Percentiles rank a stretch among this genome's conserved stretches.
Evolutionary conservation across 1,139 yeast species (phyloP).

Genomic region (Kodamaea alishanica): DNA sequence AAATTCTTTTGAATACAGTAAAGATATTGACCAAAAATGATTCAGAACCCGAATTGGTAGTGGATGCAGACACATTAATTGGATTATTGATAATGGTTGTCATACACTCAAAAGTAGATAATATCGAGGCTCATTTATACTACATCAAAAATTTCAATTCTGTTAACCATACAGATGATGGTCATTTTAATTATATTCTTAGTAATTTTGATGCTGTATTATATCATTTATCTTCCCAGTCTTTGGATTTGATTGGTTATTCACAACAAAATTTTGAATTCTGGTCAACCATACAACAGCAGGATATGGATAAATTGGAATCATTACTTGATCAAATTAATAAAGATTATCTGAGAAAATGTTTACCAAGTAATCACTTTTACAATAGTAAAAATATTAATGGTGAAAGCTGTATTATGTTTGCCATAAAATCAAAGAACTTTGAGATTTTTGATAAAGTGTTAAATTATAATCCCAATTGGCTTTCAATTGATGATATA

Average conservation of each 20-base stretch:
- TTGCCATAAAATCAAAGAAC: constrained; percentile 47
- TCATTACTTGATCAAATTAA: constrained; percentile 20
- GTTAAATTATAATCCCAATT: constrained; percentile 36
- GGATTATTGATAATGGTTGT: constrained; percentile 71
- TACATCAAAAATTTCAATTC: constrained; percentile 62
- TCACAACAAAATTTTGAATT: constrained; percentile 51
- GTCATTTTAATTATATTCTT: constrained; percentile 44
- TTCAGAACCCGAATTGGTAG: constrained; percentile 22
- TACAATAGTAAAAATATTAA: constrained; percentile 49
- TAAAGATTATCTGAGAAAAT: constrained; percentile 1
- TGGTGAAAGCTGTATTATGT: constrained; percentile 67
- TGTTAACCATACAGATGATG: constrained; percentile 24
- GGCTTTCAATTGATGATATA: constrained; percentile 65
- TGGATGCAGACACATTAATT: constrained; percentile 82
- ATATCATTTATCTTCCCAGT: constrained; percentile 49
- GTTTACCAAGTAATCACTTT: constrained; percentile 37
- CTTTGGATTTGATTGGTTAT: constrained; percentile 35
- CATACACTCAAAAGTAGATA: constrained; percentile 55
- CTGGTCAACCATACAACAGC: constrained; percentile 50
- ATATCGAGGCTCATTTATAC: constrained; percentile 60
- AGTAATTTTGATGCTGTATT: constrained; percentile 84
- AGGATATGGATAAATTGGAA: constrained; percentile 22
- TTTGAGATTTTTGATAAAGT: constrained; percentile 45
- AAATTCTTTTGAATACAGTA: constrained; percentile 52
- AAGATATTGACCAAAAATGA: constrained; percentile 40